phyloP scores from a whole-genome alignment of 1,284 basidiomycete species.

The Ceratobasidium sp. region DNA sequence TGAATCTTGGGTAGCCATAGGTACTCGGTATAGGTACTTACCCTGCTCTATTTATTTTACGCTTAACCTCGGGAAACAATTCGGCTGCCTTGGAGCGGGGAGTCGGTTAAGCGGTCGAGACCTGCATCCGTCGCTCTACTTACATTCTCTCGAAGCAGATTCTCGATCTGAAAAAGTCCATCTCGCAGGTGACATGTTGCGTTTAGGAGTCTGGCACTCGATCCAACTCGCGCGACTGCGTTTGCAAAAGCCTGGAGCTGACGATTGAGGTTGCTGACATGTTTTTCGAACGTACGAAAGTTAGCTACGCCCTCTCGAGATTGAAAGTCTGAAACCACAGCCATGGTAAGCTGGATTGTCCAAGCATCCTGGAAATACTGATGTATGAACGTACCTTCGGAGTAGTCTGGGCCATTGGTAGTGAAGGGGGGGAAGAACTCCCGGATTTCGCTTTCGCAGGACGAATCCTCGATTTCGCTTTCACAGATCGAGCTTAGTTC shows the following conservation, averaged over 20 bases:
- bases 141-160: slow-evolving; percentile 41
- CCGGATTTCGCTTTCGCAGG: no score
- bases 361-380: no score
- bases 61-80: no score
- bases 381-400: no score
- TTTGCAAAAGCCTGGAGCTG: slow-evolving; percentile 39
- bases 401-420: no score
- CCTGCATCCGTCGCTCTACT: neutral
- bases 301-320: slow-evolving; percentile 4
- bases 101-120: no score
- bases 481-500: no score
- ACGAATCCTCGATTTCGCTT: no score
- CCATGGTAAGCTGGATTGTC: no score
- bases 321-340: neutral
- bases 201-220: slow-evolving; percentile 37
- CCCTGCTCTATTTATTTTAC: neutral
- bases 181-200: no score
- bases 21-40: neutral
- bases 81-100: neutral
- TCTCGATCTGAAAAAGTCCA: slow-evolving; percentile 38
- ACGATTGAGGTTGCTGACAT: slow-evolving; percentile 4
- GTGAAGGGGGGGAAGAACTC: no score
- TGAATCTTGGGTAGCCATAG: neutral
- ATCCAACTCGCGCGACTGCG: slow-evolving; percentile 39
- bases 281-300: slow-evolving; percentile 1